Evolutionary conservation across 768 basidiomycete genomes (phyloP), one percentile per base, ranked within the genome.

Genomic region (Lactarius akahatsu): DNA sequence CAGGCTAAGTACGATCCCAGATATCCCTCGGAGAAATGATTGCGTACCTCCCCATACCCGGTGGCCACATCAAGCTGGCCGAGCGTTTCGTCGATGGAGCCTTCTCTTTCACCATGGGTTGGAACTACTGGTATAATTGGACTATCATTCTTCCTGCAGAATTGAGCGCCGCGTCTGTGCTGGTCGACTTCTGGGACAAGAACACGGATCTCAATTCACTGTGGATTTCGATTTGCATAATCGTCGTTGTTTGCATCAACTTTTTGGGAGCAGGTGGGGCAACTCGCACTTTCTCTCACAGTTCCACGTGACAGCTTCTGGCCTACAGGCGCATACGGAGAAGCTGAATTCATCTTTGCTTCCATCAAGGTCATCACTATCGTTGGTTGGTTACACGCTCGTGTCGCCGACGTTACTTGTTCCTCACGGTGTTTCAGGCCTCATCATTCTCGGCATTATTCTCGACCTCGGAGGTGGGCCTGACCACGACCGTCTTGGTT

Each of bases 61-160:
- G 92, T 66, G 91, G 85, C 63, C 90, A 92, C 72, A 92, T 93
- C 74, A 90, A 82, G 66, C 76, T 94, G 28, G 87, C 92, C 0
- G 91, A 88, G 74, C 88, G 92, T 32, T 94, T 93, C 71, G 87
- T 93, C 8, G 84, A 91, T 68, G 87, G 85, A 13, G 87, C 90
- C 1, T 78, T 91, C 67, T 88, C 89, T 38, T 79, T 79, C 72
- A 70, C 76, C 34, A 77, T 78, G 73, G 82, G 82, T 26, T 84
- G 82, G 82, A 85, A 83, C 70, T 84, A 84, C 68, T 83, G 79
- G 83, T 77, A 68, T 56, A 67, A 58, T 56, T 66, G 62, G 59
- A 66, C 61, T 4, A 59, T 64, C 26, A 62, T 61, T 34, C 63
- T 64, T 26, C 30, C 60, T 28, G 18, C 45, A 16, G 55, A 62